Evolutionary conservation across 352 stramenopile species (phyloP).

Genomic region (Phytopythium kandeliae): DNA sequence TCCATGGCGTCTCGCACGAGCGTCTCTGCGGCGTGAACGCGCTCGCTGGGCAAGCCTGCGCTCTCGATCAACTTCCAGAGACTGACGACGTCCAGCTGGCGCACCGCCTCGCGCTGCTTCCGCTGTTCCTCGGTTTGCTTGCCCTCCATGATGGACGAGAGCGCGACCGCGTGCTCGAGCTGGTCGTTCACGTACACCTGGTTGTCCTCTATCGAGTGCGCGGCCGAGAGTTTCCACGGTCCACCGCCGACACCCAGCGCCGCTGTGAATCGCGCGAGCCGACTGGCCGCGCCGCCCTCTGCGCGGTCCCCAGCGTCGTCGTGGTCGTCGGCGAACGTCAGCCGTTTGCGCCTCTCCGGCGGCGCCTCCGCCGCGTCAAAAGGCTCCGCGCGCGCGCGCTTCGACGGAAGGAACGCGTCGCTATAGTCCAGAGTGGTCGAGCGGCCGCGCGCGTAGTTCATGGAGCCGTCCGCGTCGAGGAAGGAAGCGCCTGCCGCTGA

Average conservation of each 20-base stretch:
- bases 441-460: slow-evolving; percentile 8
- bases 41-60: slow-evolving; percentile 8
- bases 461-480: background rate
- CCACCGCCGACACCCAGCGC: slow-evolving; percentile 2
- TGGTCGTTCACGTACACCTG: slow-evolving; percentile 66
- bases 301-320: slow-evolving; percentile 11
- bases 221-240: slow-evolving; percentile 42
- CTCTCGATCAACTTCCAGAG: slow-evolving; percentile 18
- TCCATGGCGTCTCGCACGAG: slow-evolving; percentile 55
- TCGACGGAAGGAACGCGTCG: slow-evolving; percentile 12
- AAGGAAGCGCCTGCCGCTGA: background rate
- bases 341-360: background rate
- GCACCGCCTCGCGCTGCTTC: slow-evolving; percentile 18
- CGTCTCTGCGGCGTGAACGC: slow-evolving; percentile 25
- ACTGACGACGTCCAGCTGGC: slow-evolving; percentile 17
- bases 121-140: slow-evolving; percentile 9
- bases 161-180: slow-evolving; percentile 38
- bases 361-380: background rate
- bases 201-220: slow-evolving; percentile 34
- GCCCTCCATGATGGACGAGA: slow-evolving; percentile 13
- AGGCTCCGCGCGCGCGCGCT: slow-evolving; percentile 15
- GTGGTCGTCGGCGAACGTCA: slow-evolving; percentile 4
- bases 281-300: background rate
- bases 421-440: slow-evolving; percentile 16
- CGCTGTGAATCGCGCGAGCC: slow-evolving; percentile 6